Conservation (phyloP, 2,329 filamentous ascomycete species). For the Aspergillaceae sp. region DNA sequence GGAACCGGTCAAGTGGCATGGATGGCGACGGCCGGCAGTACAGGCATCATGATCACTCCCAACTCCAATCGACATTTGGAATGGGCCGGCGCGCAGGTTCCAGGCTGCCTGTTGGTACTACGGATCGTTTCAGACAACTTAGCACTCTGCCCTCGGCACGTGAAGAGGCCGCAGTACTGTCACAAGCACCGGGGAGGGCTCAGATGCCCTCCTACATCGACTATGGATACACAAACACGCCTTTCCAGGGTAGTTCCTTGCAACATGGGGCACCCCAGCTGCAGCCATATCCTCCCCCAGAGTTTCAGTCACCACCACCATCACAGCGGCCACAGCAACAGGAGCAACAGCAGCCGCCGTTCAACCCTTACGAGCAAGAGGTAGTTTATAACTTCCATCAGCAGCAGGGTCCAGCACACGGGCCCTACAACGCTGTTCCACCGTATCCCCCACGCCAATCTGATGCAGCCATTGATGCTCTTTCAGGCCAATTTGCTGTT, state of each 20-base stretch:
- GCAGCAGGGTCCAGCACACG: slow-evolving; percentile 53
- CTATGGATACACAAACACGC: slow-evolving; percentile 51
- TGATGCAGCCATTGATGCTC: slow-evolving; percentile 68
- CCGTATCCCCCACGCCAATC: slow-evolving; percentile 69
- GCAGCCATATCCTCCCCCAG: slow-evolving; percentile 50
- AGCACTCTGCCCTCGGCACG: slow-evolving; percentile 20
- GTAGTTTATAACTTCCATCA: slow-evolving; percentile 69
- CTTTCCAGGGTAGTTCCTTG: slow-evolving; percentile 39
- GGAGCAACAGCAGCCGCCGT: slow-evolving; percentile 46
- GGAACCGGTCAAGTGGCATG: slow-evolving; percentile 57
- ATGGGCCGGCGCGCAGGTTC: slow-evolving; percentile 45
- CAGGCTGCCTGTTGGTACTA: slow-evolving; percentile 42
- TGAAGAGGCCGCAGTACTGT: slow-evolving; percentile 27
- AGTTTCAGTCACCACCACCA: slow-evolving; percentile 46
- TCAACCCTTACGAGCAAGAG: slow-evolving; percentile 50
- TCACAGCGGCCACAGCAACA: slow-evolving; percentile 48
- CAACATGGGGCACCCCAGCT: slow-evolving; percentile 41
- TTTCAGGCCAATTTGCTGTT: slow-evolving; percentile 58
- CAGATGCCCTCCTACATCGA: slow-evolving; percentile 34
- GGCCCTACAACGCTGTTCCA: slow-evolving; percentile 63
- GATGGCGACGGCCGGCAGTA: slow-evolving; percentile 65
- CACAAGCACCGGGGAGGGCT: slow-evolving; percentile 27
- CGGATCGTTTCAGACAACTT: slow-evolving; percentile 30
- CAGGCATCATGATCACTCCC: slow-evolving; percentile 65
- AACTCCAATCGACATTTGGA: slow-evolving; percentile 44